Evolutionary conservation across 2,329 filamentous ascomycete genomes (phyloP).

Genomic region (Verruconis gallopava): DNA sequence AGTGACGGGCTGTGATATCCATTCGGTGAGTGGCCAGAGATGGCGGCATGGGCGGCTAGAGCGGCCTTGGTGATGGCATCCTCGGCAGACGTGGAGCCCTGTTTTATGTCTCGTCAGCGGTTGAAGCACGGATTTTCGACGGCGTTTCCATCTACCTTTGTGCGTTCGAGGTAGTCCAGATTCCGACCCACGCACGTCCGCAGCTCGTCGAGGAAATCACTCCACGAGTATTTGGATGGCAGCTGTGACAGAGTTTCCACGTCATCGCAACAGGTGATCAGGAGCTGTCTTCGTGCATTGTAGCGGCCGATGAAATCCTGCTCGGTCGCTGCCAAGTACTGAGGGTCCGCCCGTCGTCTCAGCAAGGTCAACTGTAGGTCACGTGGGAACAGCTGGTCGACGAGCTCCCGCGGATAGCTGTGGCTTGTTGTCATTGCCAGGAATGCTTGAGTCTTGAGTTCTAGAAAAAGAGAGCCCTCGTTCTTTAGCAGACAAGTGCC

Average conservation of each 20-base stretch:
- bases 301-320: constrained; percentile 45
- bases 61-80: constrained; percentile 13
- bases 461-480: constrained; percentile 47
- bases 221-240: constrained; percentile 49
- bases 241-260: constrained; percentile 31
- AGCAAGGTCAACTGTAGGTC: constrained; percentile 42
- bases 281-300: constrained; percentile 41
- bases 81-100: constrained; percentile 8
- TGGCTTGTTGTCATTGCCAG: constrained; percentile 47
- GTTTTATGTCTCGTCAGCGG: too few relatives aligned
- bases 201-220: constrained; percentile 45
- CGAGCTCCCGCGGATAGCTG: constrained; percentile 40
- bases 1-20: constrained; percentile 3
- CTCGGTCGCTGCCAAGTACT: constrained; percentile 42
- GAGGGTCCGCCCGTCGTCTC: constrained; percentile 40
- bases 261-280: constrained; percentile 42
- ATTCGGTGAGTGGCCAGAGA: constrained; percentile 7
- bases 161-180: constrained; percentile 28
- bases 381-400: constrained; percentile 47
- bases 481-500: constrained; percentile 45
- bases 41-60: constrained; percentile 13
- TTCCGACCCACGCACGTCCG: constrained; percentile 46
- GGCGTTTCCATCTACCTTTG: constrained; percentile 7
- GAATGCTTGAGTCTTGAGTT: constrained; percentile 55
- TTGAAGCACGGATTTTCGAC: too few relatives aligned